These are phyloP conservation scores for Corylus heterophylla DNA, from an alignment of 306 rosid species.

Conservation along the genomic window DNA sequence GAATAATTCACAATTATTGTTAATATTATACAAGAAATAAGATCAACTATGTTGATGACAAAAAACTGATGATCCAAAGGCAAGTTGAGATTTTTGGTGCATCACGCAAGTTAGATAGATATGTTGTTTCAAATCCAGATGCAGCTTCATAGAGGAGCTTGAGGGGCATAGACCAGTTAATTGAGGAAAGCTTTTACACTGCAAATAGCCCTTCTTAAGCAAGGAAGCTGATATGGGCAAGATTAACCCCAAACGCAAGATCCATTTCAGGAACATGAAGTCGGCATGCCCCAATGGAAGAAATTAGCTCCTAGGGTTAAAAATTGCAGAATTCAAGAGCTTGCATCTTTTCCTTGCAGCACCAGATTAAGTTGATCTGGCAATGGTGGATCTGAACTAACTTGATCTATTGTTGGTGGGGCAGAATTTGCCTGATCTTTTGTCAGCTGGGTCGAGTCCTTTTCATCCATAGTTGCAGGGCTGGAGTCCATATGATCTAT, in stretches of 20 bases:
- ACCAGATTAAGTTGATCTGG: slow-evolving; percentile 37
- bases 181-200: slow-evolving; percentile 8
- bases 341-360: slow-evolving; percentile 39
- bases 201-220: neutral
- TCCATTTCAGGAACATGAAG: slow-evolving; percentile 1
- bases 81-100: neutral
- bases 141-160: slow-evolving; percentile 25
- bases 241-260: neutral
- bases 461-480: slow-evolving; percentile 17
- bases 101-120: neutral
- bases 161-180: slow-evolving; percentile 11
- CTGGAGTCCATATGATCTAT: slow-evolving; percentile 19
- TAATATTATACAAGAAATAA: slow-evolving; percentile 14
- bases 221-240: neutral
- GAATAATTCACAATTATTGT: neutral
- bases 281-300: slow-evolving; percentile 10
- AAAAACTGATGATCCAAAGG: slow-evolving; percentile 5
- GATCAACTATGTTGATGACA: slow-evolving; percentile 15
- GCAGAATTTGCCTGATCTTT: slow-evolving; percentile 24
- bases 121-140: neutral
- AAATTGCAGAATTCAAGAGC: slow-evolving; percentile 37
- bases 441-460: slow-evolving; percentile 25
- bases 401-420: slow-evolving; percentile 16
- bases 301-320: neutral
- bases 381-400: slow-evolving; percentile 37